A percentile compares a stretch with the other conserved stretches of the same genome.
These are phyloP conservation scores for Volvariella volvacea DNA, from an alignment of 1,284 basidiomycete species.

Conservation along the genomic window DNA sequence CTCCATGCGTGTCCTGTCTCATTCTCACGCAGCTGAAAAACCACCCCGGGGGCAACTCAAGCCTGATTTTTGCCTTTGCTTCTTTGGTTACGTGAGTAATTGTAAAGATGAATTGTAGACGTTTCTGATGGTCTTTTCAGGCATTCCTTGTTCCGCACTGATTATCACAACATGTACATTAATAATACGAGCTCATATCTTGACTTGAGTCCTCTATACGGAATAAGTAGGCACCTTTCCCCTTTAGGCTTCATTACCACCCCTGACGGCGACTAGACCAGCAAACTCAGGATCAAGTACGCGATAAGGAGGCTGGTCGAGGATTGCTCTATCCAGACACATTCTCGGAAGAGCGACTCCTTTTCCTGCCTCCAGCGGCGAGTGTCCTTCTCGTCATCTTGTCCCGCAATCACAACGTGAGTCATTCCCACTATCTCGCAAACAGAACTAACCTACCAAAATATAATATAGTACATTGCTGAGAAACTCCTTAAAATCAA, in stretches of 20 bases:
- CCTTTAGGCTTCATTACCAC: neutral
- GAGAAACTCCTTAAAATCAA: slow-evolving; percentile 47
- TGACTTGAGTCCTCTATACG: slow-evolving; percentile 43
- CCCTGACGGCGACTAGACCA: slow-evolving; percentile 21
- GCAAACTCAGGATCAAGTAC: slow-evolving; percentile 29
- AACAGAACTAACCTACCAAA: neutral
- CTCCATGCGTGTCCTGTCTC: neutral
- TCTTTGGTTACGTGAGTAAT: slow-evolving; percentile 28
- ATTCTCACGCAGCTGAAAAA: slow-evolving; percentile 14
- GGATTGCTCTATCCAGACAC: slow-evolving; percentile 36
- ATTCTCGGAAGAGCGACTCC: slow-evolving; percentile 40
- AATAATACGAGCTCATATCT: slow-evolving; percentile 56
- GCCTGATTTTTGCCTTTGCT: slow-evolving; percentile 42
- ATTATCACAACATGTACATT: slow-evolving; percentile 28
- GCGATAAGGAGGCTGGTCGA: slow-evolving; percentile 32
- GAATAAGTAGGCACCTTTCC: slow-evolving; percentile 23
- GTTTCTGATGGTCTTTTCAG: neutral
- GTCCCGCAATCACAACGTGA: slow-evolving; percentile 44
- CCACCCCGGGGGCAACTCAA: slow-evolving; percentile 44
- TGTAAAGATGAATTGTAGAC: neutral
- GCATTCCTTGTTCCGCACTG: slow-evolving; percentile 40
- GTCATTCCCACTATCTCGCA: slow-evolving; percentile 8
- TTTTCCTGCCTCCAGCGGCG: slow-evolving; percentile 45
- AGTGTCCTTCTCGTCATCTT: slow-evolving; percentile 45
- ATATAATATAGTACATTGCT: slow-evolving; percentile 37